phyloP scores from a whole-genome alignment of 2,329 filamentous ascomycete genomes.

The Cordyceps tenuipes region DNA sequence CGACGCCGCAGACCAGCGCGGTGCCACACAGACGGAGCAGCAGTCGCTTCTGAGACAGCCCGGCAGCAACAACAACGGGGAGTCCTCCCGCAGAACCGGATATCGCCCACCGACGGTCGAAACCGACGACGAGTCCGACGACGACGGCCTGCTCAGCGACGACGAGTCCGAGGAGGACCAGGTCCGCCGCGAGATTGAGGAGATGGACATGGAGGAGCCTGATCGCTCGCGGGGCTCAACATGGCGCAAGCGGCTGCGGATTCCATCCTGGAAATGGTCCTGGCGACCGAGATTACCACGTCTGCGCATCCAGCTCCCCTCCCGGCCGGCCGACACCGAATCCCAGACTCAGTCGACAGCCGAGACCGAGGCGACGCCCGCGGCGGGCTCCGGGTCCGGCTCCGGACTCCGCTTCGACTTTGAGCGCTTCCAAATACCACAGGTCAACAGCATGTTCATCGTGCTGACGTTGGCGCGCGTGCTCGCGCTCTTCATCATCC shows the following conservation, averaged over 20 bases:
- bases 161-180: slow-evolving; percentile 50
- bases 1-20: slow-evolving; percentile 43
- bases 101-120: slow-evolving; percentile 80
- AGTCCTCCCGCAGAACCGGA: slow-evolving; percentile 40
- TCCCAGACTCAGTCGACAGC: not conserved
- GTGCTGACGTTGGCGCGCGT: slow-evolving; percentile 63
- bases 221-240: slow-evolving; percentile 33
- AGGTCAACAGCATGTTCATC: slow-evolving; percentile 33
- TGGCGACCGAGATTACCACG: slow-evolving; percentile 47
- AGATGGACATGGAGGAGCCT: slow-evolving; percentile 78
- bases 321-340: slow-evolving; percentile 21
- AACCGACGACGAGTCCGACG: slow-evolving; percentile 53
- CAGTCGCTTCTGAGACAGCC: slow-evolving; percentile 62
- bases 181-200: slow-evolving; percentile 73
- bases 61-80: slow-evolving; percentile 23
- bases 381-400: not conserved
- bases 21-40: slow-evolving; percentile 64
- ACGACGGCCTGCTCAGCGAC: slow-evolving; percentile 43
- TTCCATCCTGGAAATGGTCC: slow-evolving; percentile 47
- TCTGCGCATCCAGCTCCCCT: slow-evolving; percentile 40
- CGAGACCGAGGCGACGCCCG: not conserved
- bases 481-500: slow-evolving; percentile 65
- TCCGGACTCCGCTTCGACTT: not conserved
- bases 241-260: slow-evolving; percentile 49
- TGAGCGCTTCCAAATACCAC: slow-evolving; percentile 22